These are phyloP conservation scores for Purpureocillium lavendulum DNA, from an alignment of 2,329 filamentous ascomycete species.

Conservation along the genomic window DNA sequence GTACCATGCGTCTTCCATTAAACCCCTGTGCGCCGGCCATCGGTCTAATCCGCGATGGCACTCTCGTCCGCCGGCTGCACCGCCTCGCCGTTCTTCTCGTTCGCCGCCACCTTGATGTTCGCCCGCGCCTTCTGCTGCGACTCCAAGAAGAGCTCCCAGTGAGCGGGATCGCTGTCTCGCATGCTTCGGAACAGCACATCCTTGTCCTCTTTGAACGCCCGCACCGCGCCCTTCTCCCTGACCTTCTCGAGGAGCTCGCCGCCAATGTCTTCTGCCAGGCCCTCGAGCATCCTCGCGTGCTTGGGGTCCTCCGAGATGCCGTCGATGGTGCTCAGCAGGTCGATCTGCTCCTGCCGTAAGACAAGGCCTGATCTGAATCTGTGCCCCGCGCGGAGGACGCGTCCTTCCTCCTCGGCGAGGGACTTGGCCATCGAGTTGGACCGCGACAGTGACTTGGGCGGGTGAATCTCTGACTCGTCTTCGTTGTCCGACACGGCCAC, in stretches of 20 bases:
- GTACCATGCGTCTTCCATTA: too few species aligned
- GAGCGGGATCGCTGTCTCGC: constrained; percentile 54
- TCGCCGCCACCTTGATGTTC: constrained; percentile 32
- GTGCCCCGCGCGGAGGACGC: constrained; percentile 46
- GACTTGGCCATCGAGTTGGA: constrained; percentile 47
- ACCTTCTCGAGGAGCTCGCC: constrained; percentile 50
- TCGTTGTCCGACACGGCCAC: constrained; percentile 36
- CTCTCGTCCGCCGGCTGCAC: constrained; percentile 24
- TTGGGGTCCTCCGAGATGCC: constrained; percentile 42
- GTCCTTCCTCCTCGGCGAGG: constrained; percentile 49
- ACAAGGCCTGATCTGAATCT: constrained; percentile 46
- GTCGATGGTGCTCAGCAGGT: constrained; percentile 38
- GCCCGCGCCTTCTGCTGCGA: constrained; percentile 50
- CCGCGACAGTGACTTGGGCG: constrained; percentile 34
- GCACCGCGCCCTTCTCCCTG: constrained; percentile 49
- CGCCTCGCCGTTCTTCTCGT: constrained; percentile 14
- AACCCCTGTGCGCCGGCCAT: background rate
- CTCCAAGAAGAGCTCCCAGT: constrained; percentile 57
- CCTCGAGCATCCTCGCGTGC: constrained; percentile 45
- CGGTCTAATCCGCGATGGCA: constrained; percentile 27
- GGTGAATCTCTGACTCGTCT: constrained; percentile 37
- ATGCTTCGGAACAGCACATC: constrained; percentile 40
- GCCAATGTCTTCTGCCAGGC: constrained; percentile 54
- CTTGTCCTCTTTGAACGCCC: constrained; percentile 51
- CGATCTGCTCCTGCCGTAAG: constrained; percentile 38